A percentile compares a stretch with the other conserved stretches of the same genome.
Conservation (phyloP, 768 basidiomycete species). For the Phylloporus rhodoxanthus region DNA sequence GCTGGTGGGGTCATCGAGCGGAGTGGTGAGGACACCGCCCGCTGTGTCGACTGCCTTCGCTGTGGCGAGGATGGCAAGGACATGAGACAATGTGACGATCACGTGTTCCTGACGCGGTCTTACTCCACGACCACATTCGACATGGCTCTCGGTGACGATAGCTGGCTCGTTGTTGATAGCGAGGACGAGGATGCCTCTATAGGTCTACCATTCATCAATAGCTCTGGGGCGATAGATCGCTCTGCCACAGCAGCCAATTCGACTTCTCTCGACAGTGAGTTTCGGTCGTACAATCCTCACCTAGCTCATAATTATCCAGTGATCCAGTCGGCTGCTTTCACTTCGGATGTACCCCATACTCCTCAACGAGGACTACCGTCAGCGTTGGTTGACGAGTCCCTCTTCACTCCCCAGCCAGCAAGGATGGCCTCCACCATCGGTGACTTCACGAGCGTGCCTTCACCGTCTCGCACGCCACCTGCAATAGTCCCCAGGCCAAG, state of each 20-base stretch:
- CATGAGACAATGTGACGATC: constrained; percentile 14
- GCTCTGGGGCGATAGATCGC: not conserved
- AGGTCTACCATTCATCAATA: not conserved
- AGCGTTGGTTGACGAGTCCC: constrained; percentile 10
- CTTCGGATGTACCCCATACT: constrained; percentile 11
- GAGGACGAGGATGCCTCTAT: constrained; percentile 31
- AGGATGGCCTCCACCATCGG: constrained; percentile 8
- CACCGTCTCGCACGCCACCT: constrained; percentile 1
- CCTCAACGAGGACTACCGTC: constrained; percentile 9
- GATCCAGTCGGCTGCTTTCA: constrained; percentile 19
- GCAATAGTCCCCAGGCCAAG: constrained; percentile 14
- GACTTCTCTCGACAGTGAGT: constrained; percentile 9
- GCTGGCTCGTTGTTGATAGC: constrained; percentile 49
- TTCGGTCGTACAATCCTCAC: not conserved
- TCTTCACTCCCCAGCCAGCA: constrained; percentile 24
- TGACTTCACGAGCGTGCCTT: constrained; percentile 12
- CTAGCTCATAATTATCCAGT: not conserved
- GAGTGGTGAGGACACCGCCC: constrained; percentile 41
- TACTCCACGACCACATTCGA: not conserved
- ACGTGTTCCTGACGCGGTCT: constrained; percentile 18
- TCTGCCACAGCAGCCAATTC: not conserved
- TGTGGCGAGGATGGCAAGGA: constrained; percentile 17
- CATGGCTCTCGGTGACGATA: constrained; percentile 16
- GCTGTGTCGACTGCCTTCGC: constrained; percentile 25
- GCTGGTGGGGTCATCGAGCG: constrained; percentile 35